These are phyloP conservation scores for Parathielavia hyrcaniae DNA, from an alignment of 495 filamentous ascomycete genomes.

Conservation along the genomic window DNA sequence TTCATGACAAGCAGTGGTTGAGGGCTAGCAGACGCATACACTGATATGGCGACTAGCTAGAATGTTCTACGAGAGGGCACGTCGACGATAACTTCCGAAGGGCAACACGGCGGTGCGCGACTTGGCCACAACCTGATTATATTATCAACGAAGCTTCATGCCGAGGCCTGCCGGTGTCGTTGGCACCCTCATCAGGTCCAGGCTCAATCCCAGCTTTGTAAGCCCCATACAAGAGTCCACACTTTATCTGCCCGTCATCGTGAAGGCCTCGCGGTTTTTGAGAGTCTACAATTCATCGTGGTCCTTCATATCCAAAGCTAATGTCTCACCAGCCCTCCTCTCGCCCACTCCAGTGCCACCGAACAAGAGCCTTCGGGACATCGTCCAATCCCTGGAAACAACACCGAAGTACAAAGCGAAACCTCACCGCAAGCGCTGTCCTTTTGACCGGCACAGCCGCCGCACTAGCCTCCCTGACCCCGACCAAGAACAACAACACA, in stretches of 20 bases:
- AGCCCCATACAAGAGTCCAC: not conserved
- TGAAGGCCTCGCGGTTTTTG: not conserved
- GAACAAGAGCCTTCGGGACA: not conserved
- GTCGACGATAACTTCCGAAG: no score
- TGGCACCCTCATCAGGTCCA: not conserved
- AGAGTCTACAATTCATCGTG: not conserved
- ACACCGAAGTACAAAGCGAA: not conserved
- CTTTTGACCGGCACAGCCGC: not conserved
- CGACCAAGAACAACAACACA: slow-evolving; percentile 5
- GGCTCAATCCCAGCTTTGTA: slow-evolving; percentile 1
- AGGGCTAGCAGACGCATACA: no score
- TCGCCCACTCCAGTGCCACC: not conserved
- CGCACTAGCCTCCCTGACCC: not conserved
- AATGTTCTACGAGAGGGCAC: no score
- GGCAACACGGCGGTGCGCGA: no score
- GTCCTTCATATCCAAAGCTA: not conserved
- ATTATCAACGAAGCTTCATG: not conserved
- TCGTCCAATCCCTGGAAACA: not conserved
- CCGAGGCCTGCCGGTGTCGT: slow-evolving; percentile 6
- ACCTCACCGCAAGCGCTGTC: not conserved
- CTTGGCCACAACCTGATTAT: no score
- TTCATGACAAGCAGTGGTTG: no score
- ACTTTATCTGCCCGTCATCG: not conserved
- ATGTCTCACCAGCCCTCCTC: not conserved
- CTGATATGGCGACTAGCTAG: no score